A percentile compares a stretch with the other conserved stretches of the same genome.
phyloP scores from a whole-genome alignment of 208 protist genomes.

The Willaertia magna region DNA sequence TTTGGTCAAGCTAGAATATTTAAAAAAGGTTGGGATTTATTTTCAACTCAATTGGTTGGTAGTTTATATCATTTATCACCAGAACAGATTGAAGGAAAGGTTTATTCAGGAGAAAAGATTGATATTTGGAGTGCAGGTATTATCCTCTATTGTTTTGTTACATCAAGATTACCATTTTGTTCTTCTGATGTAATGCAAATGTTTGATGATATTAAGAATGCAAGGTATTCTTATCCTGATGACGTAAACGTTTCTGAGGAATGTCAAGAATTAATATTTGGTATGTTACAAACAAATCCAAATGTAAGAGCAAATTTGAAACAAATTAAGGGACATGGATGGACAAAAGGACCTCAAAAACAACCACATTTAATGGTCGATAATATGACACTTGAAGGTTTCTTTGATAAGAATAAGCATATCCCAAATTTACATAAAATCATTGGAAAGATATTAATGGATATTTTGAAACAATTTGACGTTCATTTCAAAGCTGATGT shows the following conservation, averaged over 20 bases:
- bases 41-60: constrained; percentile 2
- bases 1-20: constrained; percentile 65
- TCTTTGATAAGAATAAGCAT: neutral
- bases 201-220: neutral
- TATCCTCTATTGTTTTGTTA: constrained; percentile 6
- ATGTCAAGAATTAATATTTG: neutral
- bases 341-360: neutral
- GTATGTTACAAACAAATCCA: neutral
- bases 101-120: constrained; percentile 9
- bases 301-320: neutral
- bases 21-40: constrained; percentile 12
- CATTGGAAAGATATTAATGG: neutral
- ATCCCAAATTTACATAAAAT: neutral
- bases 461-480: neutral
- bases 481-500: neutral
- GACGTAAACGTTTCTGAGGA: neutral
- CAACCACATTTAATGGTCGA: neutral
- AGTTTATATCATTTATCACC: constrained; percentile 13
- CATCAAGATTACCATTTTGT: neutral
- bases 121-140: constrained; percentile 15
- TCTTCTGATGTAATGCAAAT: neutral
- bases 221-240: neutral
- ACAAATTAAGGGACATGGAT: neutral
- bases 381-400: neutral
- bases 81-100: constrained; percentile 16